Conservation (phyloP, 2,329 filamentous ascomycete species). For the Trichoderma asperellum region DNA sequence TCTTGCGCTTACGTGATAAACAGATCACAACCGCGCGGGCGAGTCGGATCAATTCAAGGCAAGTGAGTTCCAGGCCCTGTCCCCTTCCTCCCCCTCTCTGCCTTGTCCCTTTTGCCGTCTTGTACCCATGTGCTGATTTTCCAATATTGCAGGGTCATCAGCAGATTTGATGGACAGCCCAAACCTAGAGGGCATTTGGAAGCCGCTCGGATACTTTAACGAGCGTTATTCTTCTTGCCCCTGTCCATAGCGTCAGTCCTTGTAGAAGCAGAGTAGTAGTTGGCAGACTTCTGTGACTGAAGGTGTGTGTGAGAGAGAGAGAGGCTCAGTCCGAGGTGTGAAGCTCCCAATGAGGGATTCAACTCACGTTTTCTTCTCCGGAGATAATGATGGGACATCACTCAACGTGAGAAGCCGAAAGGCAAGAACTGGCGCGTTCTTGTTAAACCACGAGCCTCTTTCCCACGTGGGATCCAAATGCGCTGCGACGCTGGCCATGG, state of each 20-base stretch:
- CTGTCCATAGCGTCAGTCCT: not conserved
- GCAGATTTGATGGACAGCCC: slow-evolving; percentile 9
- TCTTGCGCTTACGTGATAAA: slow-evolving; percentile 14
- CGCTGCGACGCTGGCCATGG: slow-evolving; percentile 21
- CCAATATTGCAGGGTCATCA: slow-evolving; percentile 26
- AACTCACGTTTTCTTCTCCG: not conserved
- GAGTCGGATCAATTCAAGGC: slow-evolving; percentile 14
- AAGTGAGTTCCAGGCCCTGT: slow-evolving; percentile 4
- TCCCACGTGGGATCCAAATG: slow-evolving; percentile 22
- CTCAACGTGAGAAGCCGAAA: not conserved
- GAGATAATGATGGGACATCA: not conserved
- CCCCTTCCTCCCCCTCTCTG: not conserved
- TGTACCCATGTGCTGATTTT: slow-evolving; percentile 16
- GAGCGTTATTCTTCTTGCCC: not conserved
- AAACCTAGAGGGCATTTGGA: slow-evolving; percentile 6
- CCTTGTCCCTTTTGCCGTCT: not conserved
- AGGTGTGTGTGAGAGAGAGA: not conserved
- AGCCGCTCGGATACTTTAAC: not conserved
- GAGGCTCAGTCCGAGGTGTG: not conserved
- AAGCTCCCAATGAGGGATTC: not conserved
- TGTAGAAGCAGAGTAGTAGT: not conserved
- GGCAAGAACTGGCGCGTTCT: not conserved
- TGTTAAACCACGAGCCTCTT: not conserved
- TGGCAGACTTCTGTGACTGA: not conserved
- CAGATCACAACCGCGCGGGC: slow-evolving; percentile 16